phyloP scores from a whole-genome alignment of 345 rosid genomes.

The Schrenkiella parvula region DNA sequence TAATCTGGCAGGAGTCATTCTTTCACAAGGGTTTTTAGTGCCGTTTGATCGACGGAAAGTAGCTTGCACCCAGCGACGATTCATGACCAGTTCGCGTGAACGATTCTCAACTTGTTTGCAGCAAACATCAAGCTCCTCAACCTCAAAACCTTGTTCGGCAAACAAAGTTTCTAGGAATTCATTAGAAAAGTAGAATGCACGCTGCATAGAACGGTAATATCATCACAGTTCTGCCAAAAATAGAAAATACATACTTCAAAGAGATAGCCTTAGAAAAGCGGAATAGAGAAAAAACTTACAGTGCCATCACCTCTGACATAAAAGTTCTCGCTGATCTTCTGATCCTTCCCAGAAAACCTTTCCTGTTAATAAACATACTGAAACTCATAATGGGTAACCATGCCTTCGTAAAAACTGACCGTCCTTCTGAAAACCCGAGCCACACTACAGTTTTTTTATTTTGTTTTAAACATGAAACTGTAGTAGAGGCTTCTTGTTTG shows the following conservation, averaged over 20 bases:
- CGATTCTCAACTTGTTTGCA: conserved; percentile 96
- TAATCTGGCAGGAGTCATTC: conserved; percentile 27
- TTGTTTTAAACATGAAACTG: not conserved
- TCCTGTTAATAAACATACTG: conserved; percentile 51
- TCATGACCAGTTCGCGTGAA: conserved; percentile 79
- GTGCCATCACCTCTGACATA: conserved; percentile 97
- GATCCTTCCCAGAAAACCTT: conserved; percentile 82
- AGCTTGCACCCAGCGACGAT: conserved; percentile 95
- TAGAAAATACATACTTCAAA: not conserved
- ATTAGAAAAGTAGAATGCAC: conserved; percentile 84
- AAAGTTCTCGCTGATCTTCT: conserved; percentile 78
- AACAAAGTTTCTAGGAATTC: conserved; percentile 67
- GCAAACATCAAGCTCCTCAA: conserved; percentile 69
- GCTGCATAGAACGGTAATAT: conserved; percentile 40
- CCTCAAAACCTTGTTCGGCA: conserved; percentile 61
- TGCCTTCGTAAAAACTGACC: not conserved
- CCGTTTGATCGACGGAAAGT: conserved; percentile 48
- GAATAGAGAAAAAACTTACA: conserved; percentile 45
- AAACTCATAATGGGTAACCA: not conserved
- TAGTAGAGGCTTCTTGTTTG: not conserved
- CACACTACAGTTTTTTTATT: not conserved
- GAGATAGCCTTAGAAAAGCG: not conserved
- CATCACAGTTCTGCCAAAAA: conserved; percentile 9
- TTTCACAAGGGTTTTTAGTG: conserved; percentile 9
- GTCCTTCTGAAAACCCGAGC: not conserved